Evolutionary conservation across 208 protist species (phyloP), one percentile per base, ranked within the genome.

Genomic region (Porcisia deanei): DNA sequence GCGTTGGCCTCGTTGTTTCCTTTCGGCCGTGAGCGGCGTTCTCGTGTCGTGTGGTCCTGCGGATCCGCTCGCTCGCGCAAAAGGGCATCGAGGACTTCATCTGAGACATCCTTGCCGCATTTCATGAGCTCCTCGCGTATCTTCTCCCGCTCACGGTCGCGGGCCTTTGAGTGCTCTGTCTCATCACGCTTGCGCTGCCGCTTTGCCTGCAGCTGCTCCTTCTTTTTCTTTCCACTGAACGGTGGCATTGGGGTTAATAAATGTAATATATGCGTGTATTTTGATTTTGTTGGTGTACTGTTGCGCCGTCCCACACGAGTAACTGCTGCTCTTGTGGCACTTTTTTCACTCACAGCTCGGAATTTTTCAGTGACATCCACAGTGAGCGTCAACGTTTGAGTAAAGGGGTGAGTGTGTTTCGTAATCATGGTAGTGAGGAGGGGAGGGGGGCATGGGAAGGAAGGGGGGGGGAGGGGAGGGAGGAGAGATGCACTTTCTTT

Each of bases 141-240:
- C 43, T 59, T 43, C 67, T 85, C 82, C 16, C 86, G 73, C 69
- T 79, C 75, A 4, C 63, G 43, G n/a, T 85, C 76, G 37, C 39
- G 57, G 9, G 41, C 59, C 53, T 86, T 79, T 6, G 37, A 41
- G 30, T 60, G 64, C 61, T 86, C 79, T 16, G 84, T 73, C 41
- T 84, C 77, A 39, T 96, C 85, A 49, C 88, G 83, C 69, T 98
- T 97, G 22, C 82, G 82, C 73, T 91, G 84, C 9, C 94, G 89
- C 76, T 91, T 92, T n/a, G 88, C 92, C 77, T 96, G 79, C 68
- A 98, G 83, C 87, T 98, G 94, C 85, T 93, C 88, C 82, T 97
- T 98, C 80, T 98, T 98, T 65, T 93, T 82, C 77, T 97, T 98
- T 3, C 92, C 94, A 80, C 94, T 98, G 76, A 98, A 98, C 2